Percentiles rank a stretch among this genome's conserved stretches.
Evolutionary conservation across 306 rosid genomes (phyloP).

Genomic region (Casuarina glauca): DNA sequence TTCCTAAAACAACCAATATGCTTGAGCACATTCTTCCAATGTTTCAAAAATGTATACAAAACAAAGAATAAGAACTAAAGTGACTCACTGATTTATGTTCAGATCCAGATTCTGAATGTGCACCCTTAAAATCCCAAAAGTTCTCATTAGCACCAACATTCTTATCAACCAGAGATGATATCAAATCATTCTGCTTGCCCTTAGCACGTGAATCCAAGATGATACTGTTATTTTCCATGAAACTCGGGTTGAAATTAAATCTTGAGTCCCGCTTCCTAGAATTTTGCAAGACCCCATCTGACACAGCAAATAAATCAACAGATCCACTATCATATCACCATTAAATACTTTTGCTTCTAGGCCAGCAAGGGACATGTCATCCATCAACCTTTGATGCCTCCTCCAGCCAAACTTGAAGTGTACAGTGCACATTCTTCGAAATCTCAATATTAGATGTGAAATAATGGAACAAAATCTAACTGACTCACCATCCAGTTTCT

Average conservation of each 20-base stretch:
- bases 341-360: conserved; percentile 27
- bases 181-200: conserved; percentile 23
- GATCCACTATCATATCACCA: conserved; percentile 27
- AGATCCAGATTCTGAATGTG: conserved; percentile 30
- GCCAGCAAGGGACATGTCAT: conserved; percentile 24
- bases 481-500: conserved; percentile 56
- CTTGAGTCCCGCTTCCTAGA: conserved; percentile 45
- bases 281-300: conserved; percentile 36
- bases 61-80: conserved; percentile 11
- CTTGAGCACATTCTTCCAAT: conserved; percentile 1
- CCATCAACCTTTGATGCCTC: conserved; percentile 39
- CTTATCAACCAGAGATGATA: conserved; percentile 14
- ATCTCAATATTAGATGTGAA: conserved; percentile 20
- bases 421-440: conserved; percentile 8
- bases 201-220: conserved; percentile 34
- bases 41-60: background rate
- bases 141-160: conserved; percentile 28
- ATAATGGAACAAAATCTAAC: conserved; percentile 23
- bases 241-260: conserved; percentile 44
- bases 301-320: conserved; percentile 35
- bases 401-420: conserved; percentile 42
- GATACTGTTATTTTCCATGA: conserved; percentile 6
- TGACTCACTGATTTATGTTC: conserved; percentile 25
- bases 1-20: conserved; percentile 28
- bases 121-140: conserved; percentile 39